A percentile compares a stretch with the other conserved stretches of the same genome.
phyloP scores from a whole-genome alignment of 2,329 filamentous ascomycete species.

The Epichloe elymi region DNA sequence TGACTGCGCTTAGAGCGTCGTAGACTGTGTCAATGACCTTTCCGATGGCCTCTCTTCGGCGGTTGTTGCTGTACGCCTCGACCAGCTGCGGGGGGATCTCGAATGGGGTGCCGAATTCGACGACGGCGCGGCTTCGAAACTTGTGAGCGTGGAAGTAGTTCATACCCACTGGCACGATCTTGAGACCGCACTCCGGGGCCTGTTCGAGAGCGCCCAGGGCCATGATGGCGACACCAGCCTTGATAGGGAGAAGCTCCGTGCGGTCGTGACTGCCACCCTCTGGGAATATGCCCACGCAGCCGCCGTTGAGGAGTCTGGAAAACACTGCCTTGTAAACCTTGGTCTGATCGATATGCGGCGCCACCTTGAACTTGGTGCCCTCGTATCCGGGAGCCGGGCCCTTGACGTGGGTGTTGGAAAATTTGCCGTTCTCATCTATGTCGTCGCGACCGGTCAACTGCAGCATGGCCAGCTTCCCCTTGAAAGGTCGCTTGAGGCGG shows the following conservation, averaged over 20 bases:
- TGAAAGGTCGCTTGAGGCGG: constrained; percentile 77
- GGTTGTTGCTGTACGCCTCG: constrained; percentile 69
- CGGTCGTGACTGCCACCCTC: constrained; percentile 94
- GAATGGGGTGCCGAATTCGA: constrained; percentile 86
- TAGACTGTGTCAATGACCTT: constrained; percentile 77
- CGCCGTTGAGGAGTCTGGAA: constrained; percentile 63
- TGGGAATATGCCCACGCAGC: constrained; percentile 92
- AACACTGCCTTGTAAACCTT: constrained; percentile 92
- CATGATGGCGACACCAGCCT: constrained; percentile 97
- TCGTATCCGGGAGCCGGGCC: constrained; percentile 49
- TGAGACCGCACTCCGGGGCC: constrained; percentile 74
- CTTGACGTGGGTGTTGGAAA: constrained; percentile 40
- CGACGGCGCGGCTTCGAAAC: constrained; percentile 87
- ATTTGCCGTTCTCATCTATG: constrained; percentile 51
- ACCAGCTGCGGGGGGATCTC: constrained; percentile 78
- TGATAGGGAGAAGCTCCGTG: constrained; percentile 79
- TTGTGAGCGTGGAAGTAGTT: constrained; percentile 99
- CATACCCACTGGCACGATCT: constrained; percentile 95
- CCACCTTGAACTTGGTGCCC: constrained; percentile 74
- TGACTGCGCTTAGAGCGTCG: constrained; percentile 73
- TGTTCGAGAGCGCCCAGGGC: constrained; percentile 79
- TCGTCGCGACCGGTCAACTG: constrained; percentile 76
- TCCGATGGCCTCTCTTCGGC: constrained; percentile 77
- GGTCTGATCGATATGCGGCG: constrained; percentile 87
- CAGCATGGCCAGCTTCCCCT: constrained; percentile 56